Percentiles rank a stretch among this genome's conserved stretches.
Evolutionary conservation across 139 green algal species (phyloP).

Genomic region (Coelastrella sp.): DNA sequence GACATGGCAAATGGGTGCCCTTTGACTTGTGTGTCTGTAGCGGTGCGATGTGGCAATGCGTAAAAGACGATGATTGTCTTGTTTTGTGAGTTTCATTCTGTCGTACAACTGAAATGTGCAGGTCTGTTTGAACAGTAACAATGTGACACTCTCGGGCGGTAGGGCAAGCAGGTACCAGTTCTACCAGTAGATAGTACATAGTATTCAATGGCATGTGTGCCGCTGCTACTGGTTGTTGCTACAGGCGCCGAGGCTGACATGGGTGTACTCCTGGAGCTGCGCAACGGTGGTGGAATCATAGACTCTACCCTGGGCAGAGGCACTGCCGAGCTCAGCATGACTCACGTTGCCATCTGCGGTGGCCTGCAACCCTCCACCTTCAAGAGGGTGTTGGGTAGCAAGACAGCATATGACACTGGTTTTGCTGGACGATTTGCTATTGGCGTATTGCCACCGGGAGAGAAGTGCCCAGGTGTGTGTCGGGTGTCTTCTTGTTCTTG

Average conservation of each 20-base stretch:
- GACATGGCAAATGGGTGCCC: too few relatives aligned
- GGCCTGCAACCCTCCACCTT: neutral
- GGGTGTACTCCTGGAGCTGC: neutral
- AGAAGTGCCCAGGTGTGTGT: neutral
- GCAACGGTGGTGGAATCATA: neutral
- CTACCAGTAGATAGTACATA: too few relatives aligned
- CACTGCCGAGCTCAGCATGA: neutral
- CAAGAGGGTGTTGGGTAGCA: neutral
- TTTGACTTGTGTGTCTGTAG: too few relatives aligned
- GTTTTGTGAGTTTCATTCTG: too few relatives aligned
- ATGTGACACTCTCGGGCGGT: too few relatives aligned
- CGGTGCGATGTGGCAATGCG: too few relatives aligned
- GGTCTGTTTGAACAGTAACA: too few relatives aligned
- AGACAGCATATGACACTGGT: neutral
- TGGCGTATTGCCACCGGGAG: neutral
- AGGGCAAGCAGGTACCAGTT: too few relatives aligned
- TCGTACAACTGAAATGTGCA: too few relatives aligned
- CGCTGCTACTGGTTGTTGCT: too few relatives aligned
- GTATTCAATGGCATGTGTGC: neutral
- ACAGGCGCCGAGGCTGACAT: neutral
- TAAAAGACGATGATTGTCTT: too few relatives aligned
- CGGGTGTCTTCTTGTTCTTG: too few relatives aligned
- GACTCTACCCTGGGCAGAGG: neutral
- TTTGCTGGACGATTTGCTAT: neutral
- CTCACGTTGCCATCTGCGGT: neutral